Evolutionary conservation across 208 protist genomes (phyloP), one percentile per base, ranked within the genome.

Genomic region (Trypanosoma congolense): DNA sequence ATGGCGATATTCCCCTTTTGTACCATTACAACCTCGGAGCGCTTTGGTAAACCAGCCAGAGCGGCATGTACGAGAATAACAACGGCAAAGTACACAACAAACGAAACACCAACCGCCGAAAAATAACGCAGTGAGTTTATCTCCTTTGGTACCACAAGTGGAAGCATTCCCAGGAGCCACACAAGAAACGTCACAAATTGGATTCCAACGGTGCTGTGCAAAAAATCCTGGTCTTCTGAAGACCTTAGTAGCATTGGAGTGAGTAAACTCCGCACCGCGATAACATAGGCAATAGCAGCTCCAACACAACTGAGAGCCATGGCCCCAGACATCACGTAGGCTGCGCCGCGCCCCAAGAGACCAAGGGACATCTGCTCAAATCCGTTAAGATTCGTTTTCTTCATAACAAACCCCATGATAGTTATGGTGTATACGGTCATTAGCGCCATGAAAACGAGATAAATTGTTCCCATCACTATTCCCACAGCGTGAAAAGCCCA

Each of bases 221-320:
- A n/a, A n/a, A n/a, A n/a, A n/a, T n/a, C n/a, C n/a, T n/a, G n/a
- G n/a, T n/a, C n/a, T n/a, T n/a, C n/a, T n/a, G n/a, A n/a, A 47
- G 28, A 45, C 3, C 19, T 28, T 24, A 53, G 25, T 9, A 67
- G 12, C 1, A 75, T 14, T 21, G 73, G 48, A 29, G 43, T 57
- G 12, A 80, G 28, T 52, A 77, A 47, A 51, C 18, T 64, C 10
- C 51, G 63, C 29, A 61, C 36, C 5, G 53, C 67, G 38, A 73
- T 70, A 24, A 80, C 47, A 55, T 80, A 80, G 3, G 70, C 70
- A 26, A 80, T 50, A n/a, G 61, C 46, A n/a, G 69, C 59, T 46
- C 68, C 69, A 57, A 70, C 68, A 44, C 69, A 80, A 35, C 63
- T 70, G n/a, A 51, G 4, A 29, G 47, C 53, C 49, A 70, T 81